phyloP scores from a whole-genome alignment of 176 grass and related monocot species.

The Neostapfia colusana region DNA sequence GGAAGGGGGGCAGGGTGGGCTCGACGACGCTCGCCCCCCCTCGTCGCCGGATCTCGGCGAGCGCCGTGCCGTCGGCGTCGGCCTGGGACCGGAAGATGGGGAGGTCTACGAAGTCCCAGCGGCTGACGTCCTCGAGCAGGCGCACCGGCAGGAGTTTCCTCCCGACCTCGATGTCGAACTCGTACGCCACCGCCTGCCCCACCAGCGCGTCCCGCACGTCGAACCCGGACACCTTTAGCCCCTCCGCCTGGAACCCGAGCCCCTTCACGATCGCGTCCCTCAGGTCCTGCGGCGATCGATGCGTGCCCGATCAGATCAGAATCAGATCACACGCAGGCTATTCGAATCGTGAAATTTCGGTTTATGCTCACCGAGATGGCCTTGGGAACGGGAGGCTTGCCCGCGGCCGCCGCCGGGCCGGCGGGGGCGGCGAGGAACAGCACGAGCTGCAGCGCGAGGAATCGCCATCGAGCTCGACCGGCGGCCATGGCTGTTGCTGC shows the following conservation, averaged over 20 bases:
- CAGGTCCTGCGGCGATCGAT: conserved; percentile 53
- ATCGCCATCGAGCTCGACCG: conserved; percentile 39
- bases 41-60: conserved; percentile 51
- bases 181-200: conserved; percentile 76
- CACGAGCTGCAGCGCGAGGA: conserved; percentile 45
- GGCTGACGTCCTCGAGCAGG: conserved; percentile 73
- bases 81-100: conserved; percentile 58
- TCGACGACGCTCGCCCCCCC: conserved; percentile 24
- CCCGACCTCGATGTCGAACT: conserved; percentile 83
- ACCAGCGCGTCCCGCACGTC: conserved; percentile 82
- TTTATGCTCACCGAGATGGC: conserved; percentile 63
- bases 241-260: conserved; percentile 66
- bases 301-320: background rate
- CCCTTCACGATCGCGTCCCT: conserved; percentile 76
- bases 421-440: conserved; percentile 35
- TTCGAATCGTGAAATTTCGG: background rate
- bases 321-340: background rate
- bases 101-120: conserved; percentile 81
- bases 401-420: conserved; percentile 22
- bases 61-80: conserved; percentile 50
- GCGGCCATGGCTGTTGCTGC: conserved; percentile 33
- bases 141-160: conserved; percentile 72
- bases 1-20: conserved; percentile 48
- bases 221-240: conserved; percentile 79
- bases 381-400: conserved; percentile 49